phyloP scores from a whole-genome alignment of 148 eudicot genomes.

The Vaccinium macrocarpon region DNA sequence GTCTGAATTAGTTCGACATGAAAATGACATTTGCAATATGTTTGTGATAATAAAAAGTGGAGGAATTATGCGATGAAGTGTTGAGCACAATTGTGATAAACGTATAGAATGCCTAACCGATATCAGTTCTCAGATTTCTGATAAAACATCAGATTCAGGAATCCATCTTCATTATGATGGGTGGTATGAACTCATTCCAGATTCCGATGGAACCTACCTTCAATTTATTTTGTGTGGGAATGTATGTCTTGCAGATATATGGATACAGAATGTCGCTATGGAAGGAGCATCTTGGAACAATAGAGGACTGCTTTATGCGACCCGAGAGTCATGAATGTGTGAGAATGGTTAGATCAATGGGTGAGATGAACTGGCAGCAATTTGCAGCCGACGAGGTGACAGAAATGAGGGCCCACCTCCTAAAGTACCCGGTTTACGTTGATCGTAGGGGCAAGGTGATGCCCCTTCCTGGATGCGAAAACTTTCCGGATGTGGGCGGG shows the following conservation, averaged over 20 bases:
- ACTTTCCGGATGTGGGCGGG: constrained; percentile 86
- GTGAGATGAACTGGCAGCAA: constrained; percentile 76
- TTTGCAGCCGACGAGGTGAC: constrained; percentile 59
- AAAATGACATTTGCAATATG: neutral
- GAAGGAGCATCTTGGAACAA: constrained; percentile 81
- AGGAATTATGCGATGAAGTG: neutral
- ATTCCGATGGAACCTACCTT: neutral
- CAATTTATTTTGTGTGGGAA: neutral
- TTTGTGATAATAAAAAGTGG: neutral
- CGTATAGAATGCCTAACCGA: neutral
- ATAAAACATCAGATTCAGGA: neutral
- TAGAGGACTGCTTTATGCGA: constrained; percentile 55
- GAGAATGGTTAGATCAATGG: constrained; percentile 54
- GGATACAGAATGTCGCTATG: constrained; percentile 92
- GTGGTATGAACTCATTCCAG: neutral
- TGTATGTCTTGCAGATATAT: constrained; percentile 44
- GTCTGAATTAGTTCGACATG: neutral
- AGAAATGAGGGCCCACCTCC: constrained; percentile 79
- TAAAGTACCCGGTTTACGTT: constrained; percentile 89
- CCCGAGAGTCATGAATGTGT: constrained; percentile 85
- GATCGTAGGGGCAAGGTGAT: constrained; percentile 70
- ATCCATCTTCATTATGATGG: neutral
- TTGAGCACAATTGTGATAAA: neutral
- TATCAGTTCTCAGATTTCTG: neutral
- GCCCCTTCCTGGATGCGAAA: constrained; percentile 68